Evolutionary conservation across 192 early-diverging fungal species (phyloP), one percentile per base, ranked within the genome.

Genomic region (Podila epigama): DNA sequence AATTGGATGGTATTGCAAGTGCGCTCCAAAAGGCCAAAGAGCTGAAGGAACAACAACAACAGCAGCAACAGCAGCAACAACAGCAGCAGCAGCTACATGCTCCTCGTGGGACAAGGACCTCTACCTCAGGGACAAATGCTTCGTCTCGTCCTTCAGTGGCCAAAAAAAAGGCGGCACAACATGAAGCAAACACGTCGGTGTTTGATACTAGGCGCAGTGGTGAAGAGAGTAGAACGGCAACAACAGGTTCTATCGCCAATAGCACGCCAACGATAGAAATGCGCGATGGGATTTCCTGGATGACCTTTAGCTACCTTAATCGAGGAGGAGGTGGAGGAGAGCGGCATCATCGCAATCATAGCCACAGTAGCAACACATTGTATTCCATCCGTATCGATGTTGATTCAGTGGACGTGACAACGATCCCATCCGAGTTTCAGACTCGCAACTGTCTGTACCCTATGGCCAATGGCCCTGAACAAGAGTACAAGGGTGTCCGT

Each of bases 391-490:
- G 92, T 15, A 90, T 90, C 27, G 93, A 95, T 71, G 75, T 95
- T 36, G 90, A 94, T 34, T 63, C 79, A 18, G 83, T 88, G 36
- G 22, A 70, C 78, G 10, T 85, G 31, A 48, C 51, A 37, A 61
- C 80, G 32, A 75, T 94, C 61, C 50, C 84, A 58, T 36, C 69
- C 25, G 72, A 90, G 51, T 92, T 95, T 68, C 90, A 89, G 69
- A 51, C 48, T 9, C 85, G 81, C 33, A 97, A 96, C 69, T 96
- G 93, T 67, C 86, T 97, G 35, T 97, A 97, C 66, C 92, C 92
- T 15, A 84, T 90, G 16, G 95, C 95, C 7, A 87, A 91, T 75
- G 87, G 90, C 44, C 61, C 82, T 4, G 66, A 84, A 18, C 55
- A 83, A 1, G 53, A 79, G 11, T 94, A 97, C 67, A 81, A 87